These are phyloP conservation scores for Colletotrichum sp. DNA, from an alignment of 2,329 filamentous ascomycete species.

Conservation along the genomic window DNA sequence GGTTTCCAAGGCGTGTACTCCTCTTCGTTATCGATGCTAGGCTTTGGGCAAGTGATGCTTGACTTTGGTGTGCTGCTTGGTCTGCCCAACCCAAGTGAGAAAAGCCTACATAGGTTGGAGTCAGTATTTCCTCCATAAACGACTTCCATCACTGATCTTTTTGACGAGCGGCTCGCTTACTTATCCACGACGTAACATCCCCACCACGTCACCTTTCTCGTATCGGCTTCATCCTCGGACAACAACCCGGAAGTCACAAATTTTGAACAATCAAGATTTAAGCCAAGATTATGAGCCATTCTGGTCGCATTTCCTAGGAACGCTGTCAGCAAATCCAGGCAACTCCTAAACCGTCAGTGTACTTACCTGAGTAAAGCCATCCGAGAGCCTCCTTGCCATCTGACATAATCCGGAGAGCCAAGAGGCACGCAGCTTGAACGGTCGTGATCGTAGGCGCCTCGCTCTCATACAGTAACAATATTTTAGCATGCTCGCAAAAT, in stretches of 20 bases:
- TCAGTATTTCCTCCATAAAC: background rate
- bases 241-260: slow-evolving; percentile 14
- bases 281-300: slow-evolving; percentile 29
- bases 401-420: slow-evolving; percentile 24
- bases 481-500: slow-evolving; percentile 26
- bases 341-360: background rate
- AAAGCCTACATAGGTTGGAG: slow-evolving; percentile 7
- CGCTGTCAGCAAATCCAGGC: background rate
- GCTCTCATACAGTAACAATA: slow-evolving; percentile 25
- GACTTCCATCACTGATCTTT: fast-evolving
- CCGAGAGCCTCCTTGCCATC: slow-evolving; percentile 27
- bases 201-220: slow-evolving; percentile 27
- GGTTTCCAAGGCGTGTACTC: slow-evolving; percentile 25
- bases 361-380: slow-evolving; percentile 22
- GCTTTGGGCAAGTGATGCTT: slow-evolving; percentile 25
- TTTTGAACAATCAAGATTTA: slow-evolving; percentile 25
- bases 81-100: slow-evolving; percentile 22
- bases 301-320: slow-evolving; percentile 25
- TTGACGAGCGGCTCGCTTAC: background rate
- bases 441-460: slow-evolving; percentile 27
- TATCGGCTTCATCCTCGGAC: slow-evolving; percentile 22
- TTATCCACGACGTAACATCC: slow-evolving; percentile 29
- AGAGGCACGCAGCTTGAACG: slow-evolving; percentile 25
- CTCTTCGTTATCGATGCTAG: slow-evolving; percentile 4
- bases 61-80: slow-evolving; percentile 22